Percentiles rank a stretch among this genome's conserved stretches.
These are phyloP conservation scores for Ganoderma meredithae DNA, from an alignment of 1,284 basidiomycete species.

Conservation along the genomic window DNA sequence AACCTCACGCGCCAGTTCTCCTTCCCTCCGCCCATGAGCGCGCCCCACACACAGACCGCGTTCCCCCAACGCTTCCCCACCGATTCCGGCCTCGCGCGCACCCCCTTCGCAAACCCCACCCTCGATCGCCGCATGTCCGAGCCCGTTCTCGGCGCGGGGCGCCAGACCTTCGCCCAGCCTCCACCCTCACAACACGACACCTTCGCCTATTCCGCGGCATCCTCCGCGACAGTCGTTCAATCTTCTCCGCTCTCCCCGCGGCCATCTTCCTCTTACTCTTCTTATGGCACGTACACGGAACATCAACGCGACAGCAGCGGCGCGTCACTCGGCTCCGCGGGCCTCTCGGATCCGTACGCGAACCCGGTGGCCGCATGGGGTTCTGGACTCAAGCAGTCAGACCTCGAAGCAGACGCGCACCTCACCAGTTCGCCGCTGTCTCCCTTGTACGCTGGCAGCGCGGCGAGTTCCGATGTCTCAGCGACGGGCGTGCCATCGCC, in stretches of 20 bases:
- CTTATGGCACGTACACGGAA: slow-evolving; percentile 34
- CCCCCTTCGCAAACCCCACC: slow-evolving; percentile 43
- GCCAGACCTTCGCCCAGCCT: slow-evolving; percentile 29
- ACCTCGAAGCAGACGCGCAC: slow-evolving; percentile 24
- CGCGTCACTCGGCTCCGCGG: slow-evolving; percentile 29
- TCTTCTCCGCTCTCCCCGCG: slow-evolving; percentile 34
- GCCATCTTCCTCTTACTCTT: slow-evolving; percentile 33
- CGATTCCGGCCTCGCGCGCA: slow-evolving; percentile 22
- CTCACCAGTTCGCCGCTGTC: slow-evolving; percentile 33
- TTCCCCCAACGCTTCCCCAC: slow-evolving; percentile 42
- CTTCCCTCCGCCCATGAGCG: slow-evolving; percentile 51
- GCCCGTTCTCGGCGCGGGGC: slow-evolving; percentile 48
- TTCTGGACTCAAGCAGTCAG: slow-evolving; percentile 30
- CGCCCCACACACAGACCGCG: slow-evolving; percentile 53
- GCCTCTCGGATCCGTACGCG: slow-evolving; percentile 24
- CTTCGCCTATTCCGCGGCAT: slow-evolving; percentile 38
- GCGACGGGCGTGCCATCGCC: slow-evolving; percentile 30
- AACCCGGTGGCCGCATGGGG: slow-evolving; percentile 25
- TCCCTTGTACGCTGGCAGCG: slow-evolving; percentile 35
- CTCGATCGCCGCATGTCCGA: slow-evolving; percentile 72
- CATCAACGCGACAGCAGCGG: slow-evolving; percentile 33
- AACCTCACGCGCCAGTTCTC: slow-evolving; percentile 37
- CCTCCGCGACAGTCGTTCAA: slow-evolving; percentile 34
- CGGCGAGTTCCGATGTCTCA: slow-evolving; percentile 33
- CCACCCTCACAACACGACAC: slow-evolving; percentile 30